phyloP scores from a whole-genome alignment of 345 rosid species.

The Microcos paniculata region DNA sequence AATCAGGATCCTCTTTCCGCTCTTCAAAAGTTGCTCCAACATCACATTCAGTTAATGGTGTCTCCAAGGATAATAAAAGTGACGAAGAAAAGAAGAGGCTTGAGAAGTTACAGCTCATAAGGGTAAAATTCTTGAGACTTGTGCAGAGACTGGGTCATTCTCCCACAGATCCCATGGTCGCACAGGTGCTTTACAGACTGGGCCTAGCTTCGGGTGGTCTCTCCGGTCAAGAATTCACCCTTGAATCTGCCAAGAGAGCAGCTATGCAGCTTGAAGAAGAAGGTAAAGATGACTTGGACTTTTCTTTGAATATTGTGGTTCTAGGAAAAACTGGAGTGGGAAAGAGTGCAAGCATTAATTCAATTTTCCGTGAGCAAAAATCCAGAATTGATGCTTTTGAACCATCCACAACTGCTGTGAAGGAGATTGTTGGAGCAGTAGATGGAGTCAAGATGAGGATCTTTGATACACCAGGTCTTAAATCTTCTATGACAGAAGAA shows the following conservation, averaged over 20 bases:
- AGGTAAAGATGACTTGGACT: conserved; percentile 37
- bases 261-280: conserved; percentile 44
- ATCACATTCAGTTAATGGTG: conserved; percentile 11
- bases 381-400: conserved; percentile 50
- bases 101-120: conserved; percentile 44
- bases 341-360: conserved; percentile 77
- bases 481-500: conserved; percentile 46
- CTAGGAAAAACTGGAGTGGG: conserved; percentile 87
- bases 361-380: conserved; percentile 60
- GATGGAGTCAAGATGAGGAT: conserved; percentile 50
- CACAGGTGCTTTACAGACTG: conserved; percentile 39
- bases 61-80: conserved; percentile 22
- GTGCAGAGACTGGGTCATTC: conserved; percentile 41
- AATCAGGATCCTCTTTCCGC: conserved; percentile 24
- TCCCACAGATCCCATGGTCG: conserved; percentile 43
- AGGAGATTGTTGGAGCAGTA: conserved; percentile 50
- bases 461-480: conserved; percentile 78
- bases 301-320: conserved; percentile 61
- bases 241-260: conserved; percentile 34
- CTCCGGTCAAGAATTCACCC: conserved; percentile 26
- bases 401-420: conserved; percentile 43
- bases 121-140: conserved; percentile 60
- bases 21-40: conserved; percentile 9
- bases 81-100: conserved; percentile 47
- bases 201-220: conserved; percentile 29